These are phyloP conservation scores for Yamadazyma sp. DNA, from an alignment of 805 yeast species.

Conservation along the genomic window DNA sequence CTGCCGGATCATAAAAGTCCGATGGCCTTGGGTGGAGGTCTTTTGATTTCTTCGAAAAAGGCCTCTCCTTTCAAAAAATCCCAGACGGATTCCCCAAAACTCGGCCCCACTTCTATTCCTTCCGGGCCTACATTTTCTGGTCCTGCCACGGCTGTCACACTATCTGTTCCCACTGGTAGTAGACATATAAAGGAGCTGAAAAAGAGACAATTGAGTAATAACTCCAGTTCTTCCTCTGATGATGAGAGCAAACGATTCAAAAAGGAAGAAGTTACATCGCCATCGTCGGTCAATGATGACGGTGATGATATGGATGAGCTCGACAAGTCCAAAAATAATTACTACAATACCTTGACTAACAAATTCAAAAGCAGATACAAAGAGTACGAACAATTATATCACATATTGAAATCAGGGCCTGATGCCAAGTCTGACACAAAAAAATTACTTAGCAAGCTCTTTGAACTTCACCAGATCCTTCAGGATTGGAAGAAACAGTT, in stretches of 20 bases:
- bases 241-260: slow-evolving; percentile 16
- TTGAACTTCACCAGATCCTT: slow-evolving; percentile 51
- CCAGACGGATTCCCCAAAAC: slow-evolving; percentile 19
- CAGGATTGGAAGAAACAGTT: slow-evolving; percentile 56
- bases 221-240: slow-evolving; percentile 15
- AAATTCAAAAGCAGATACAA: slow-evolving; percentile 49
- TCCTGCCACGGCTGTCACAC: background rate
- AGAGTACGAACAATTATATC: slow-evolving; percentile 50
- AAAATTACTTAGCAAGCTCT: slow-evolving; percentile 38
- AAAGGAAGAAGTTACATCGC: slow-evolving; percentile 30
- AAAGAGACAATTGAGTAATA: slow-evolving; percentile 10
- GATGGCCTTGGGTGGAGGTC: slow-evolving; percentile 24
- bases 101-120: slow-evolving; percentile 6
- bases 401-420: slow-evolving; percentile 17
- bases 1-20: slow-evolving; percentile 9
- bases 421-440: slow-evolving; percentile 14
- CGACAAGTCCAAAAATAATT: slow-evolving; percentile 25
- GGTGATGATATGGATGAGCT: slow-evolving; percentile 15
- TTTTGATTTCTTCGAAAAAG: slow-evolving; percentile 15
- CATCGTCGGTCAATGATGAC: slow-evolving; percentile 33
- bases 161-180: background rate
- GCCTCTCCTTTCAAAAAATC: slow-evolving; percentile 16
- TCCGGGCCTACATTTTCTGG: background rate
- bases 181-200: slow-evolving; percentile 9
- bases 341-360: slow-evolving; percentile 43